phyloP scores from a whole-genome alignment of 345 rosid genomes.

The Gossypium anomalum region DNA sequence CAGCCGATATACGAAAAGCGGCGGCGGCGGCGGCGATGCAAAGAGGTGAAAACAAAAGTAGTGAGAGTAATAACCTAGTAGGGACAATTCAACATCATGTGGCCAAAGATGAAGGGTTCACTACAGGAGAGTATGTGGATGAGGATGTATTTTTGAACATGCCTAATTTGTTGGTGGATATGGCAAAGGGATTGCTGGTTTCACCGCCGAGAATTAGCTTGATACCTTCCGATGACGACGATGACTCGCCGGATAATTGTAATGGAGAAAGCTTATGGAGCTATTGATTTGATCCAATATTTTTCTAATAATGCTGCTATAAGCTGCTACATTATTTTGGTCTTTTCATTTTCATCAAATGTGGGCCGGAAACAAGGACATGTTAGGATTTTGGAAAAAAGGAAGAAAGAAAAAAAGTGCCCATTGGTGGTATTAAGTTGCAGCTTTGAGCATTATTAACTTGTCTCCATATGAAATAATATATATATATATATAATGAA shows the following conservation, averaged over 20 bases:
- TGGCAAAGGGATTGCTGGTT: constrained; percentile 91
- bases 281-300: constrained; percentile 19
- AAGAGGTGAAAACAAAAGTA: constrained; percentile 9
- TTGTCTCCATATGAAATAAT: background rate
- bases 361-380: constrained; percentile 2
- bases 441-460: background rate
- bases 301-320: constrained; percentile 11
- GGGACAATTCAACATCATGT: constrained; percentile 4
- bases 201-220: constrained; percentile 67
- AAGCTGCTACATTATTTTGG: background rate
- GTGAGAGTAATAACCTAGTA: constrained; percentile 15
- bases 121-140: constrained; percentile 46
- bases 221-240: constrained; percentile 47
- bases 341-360: background rate
- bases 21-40: constrained; percentile 46
- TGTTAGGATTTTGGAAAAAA: background rate
- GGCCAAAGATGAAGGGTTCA: constrained; percentile 5
- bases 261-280: constrained; percentile 70
- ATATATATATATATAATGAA: background rate
- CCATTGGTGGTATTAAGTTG: background rate
- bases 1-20: constrained; percentile 62
- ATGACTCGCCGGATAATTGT: constrained; percentile 57
- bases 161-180: constrained; percentile 78
- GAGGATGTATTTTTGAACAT: constrained; percentile 74
- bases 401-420: background rate